Evolutionary conservation across 2,329 filamentous ascomycete genomes (phyloP), one percentile per base, ranked within the genome.

Genomic region (Talaromyces sp.): DNA sequence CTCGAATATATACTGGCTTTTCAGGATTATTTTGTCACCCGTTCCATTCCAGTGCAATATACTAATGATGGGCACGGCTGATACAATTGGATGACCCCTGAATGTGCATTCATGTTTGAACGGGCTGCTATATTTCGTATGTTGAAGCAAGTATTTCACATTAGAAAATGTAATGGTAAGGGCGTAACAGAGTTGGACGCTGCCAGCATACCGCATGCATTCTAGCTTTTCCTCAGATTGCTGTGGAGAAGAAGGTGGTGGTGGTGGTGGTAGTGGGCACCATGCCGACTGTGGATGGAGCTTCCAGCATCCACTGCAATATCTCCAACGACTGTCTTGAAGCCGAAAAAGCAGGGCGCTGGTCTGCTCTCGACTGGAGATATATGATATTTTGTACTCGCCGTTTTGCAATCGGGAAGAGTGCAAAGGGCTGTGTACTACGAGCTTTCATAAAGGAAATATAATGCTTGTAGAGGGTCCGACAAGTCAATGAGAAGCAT

Each of bases 331-430:
- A 12, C 10, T 52, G 10, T 16, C 18, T 52, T 52, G 2, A 53
- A 53, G 68, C 56, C n/a, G 42, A 23, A 31, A 7, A 36, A 36
- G 12, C 34, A 36, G 34, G 34, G n/a, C 34, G 14, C 12, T 36
- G 34, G 3, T 16, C 12, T 36, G 5, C 3, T 36, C 14, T 36
- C 34, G 12, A 14, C 34, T 36, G 34, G 14, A 14, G 34, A 3
- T 14, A 5, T 10, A 16, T 5, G 12, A 14, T 4, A 36, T 3
- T 5, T 5, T 14, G 36, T 6, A 40, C 7, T 4, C 5, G 36
- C 36, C 12, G 34, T 36, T 36, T 36, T 4, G 9, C 4, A 34
- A 10, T 34, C 9, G 33, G 33, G 33, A 34, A 34, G 33, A 34
- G 8, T 4, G 9, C 9, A 36, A 16, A 36, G 34, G 34, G 5